Percentiles rank a stretch among this genome's conserved stretches.
Evolutionary conservation across 768 basidiomycete species (phyloP).

Genomic region (Tubosaeta sp.): DNA sequence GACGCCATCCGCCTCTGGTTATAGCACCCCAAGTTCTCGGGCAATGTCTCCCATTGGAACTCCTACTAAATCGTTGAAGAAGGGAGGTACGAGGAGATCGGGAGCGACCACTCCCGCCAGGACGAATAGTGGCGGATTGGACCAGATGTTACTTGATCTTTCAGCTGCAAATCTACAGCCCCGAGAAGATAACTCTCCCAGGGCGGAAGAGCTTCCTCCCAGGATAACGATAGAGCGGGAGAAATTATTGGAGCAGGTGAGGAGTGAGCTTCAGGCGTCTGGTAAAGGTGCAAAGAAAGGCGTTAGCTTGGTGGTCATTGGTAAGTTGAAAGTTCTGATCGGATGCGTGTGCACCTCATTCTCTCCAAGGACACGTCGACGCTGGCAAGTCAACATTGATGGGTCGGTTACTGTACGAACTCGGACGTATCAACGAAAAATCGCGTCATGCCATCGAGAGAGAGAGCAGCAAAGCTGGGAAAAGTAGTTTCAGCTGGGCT

Average conservation of each 20-base stretch:
- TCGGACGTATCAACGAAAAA: slow-evolving; percentile 85
- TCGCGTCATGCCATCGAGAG: slow-evolving; percentile 80
- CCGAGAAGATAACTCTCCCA: slow-evolving; percentile 37
- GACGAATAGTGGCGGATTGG: slow-evolving; percentile 32
- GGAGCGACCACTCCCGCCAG: slow-evolving; percentile 42
- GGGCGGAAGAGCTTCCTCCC: slow-evolving; percentile 49
- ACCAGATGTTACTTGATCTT: slow-evolving; percentile 67
- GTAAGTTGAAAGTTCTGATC: slow-evolving; percentile 38
- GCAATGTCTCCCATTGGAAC: slow-evolving; percentile 40
- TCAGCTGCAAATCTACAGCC: slow-evolving; percentile 63
- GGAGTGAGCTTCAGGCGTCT: slow-evolving; percentile 42
- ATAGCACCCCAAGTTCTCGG: slow-evolving; percentile 38
- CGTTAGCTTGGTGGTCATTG: slow-evolving; percentile 88
- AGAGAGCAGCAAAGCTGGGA: slow-evolving; percentile 85
- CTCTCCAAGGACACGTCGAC: slow-evolving; percentile 84
- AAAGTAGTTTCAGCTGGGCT: slow-evolving; percentile 95
- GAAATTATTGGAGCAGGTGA: slow-evolving; percentile 81
- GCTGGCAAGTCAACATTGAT: slow-evolving; percentile 98
- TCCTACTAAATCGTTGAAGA: slow-evolving; percentile 42
- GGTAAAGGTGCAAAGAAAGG: slow-evolving; percentile 56
- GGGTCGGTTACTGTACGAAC: slow-evolving; percentile 90
- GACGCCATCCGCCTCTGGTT: slow-evolving; percentile 35
- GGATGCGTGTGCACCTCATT: slow-evolving; percentile 8
- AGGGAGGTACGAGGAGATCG: slow-evolving; percentile 34
- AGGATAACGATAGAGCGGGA: slow-evolving; percentile 68